Evolutionary conservation across 1,284 basidiomycete genomes (phyloP), one percentile per base, ranked within the genome.

Genomic region (Retiboletus flavoniger): DNA sequence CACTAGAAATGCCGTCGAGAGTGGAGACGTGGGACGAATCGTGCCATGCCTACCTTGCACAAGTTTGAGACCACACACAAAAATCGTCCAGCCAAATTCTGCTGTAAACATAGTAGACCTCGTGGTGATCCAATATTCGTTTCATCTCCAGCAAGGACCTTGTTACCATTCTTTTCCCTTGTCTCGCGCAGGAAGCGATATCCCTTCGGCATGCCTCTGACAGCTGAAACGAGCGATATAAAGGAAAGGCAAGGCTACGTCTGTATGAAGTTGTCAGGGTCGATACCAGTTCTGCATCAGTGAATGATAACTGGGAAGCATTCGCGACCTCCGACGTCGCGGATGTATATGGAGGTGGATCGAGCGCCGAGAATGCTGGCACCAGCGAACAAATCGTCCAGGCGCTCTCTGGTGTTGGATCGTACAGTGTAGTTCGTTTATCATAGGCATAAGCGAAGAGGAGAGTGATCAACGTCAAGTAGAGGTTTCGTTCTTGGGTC

Each of bases 21-120:
- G 24, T 53, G 16, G n/a, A 31, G 16, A 36, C 17, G 5, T 28
- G 41, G 13, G 29, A 7, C 31, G 4, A 50, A 42, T 46, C 28
- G 24, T 32, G 40, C 35, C 19, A 50, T 41, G 41, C 64, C 76
- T 60, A 85, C 89, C 77, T 81, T 26, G 84, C 81, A 63, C 76
- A 75, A 14, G 78, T 74, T 63, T 88, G 85, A 36, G 80, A 74
- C 89, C 89, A 91, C 16, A 83, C 78, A 61, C 85, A 88, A 63
- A 89, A 85, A 64, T 91, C 90, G 59, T 91, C 85, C 39, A 91
- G 59, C 89, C 89, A 92, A 41, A 91, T 79, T 65, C 89, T 90
- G 69, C 82, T 85, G 69, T 91, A 92, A 24, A 91, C 76, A 67
- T 90, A 91, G 71, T 91, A 92, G 11, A 88, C 85, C 58, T 90